Evolutionary conservation across 2,329 filamentous ascomycete species (phyloP), one percentile per base, ranked within the genome.

Genomic region (Alternaria ventricosa): DNA sequence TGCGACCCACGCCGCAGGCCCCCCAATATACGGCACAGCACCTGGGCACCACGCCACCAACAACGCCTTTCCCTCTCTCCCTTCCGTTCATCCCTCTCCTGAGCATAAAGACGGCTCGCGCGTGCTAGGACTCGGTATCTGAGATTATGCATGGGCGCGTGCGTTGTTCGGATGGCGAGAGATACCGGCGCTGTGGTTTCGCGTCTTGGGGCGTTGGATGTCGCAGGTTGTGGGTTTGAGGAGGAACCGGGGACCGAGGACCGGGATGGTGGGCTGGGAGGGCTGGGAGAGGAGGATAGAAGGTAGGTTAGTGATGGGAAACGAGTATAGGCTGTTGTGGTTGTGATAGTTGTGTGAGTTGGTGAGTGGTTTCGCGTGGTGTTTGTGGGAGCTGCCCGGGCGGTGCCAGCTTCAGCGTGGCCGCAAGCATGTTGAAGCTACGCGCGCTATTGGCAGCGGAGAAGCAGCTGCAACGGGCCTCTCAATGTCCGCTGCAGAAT

Each of bases 121-220:
- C 27, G 5, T 53, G 49, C 18, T 53, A 5, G 49, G 15, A 11
- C 30, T 36, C 30, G 28, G 49, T 13, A 53, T 10, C 22, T 53
- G 20, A 22, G 28, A 15, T 53, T 53, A 53, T 53, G 49, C 49
- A 53, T n/a, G 3, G 20, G 49, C 20, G 20, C 30, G 30, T 36
- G 49, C 20, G 30, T 53, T 8, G 15, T 23, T 23, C 30, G 49
- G 49, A 53, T 36, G 49, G 13, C 9, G 22, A 22, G 49, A 53
- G 18, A 33, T 53, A 36, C 49, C 49, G 49, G 28, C 30, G 49
- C 49, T 53, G 28, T 53, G 49, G 49, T 53, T 53, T 53, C 49
- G 49, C 30, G 49, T 53, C 30, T 36, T 53, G 49, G 49, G 49
- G 20, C 49, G 49, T 36, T 25, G 49, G 15, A 9, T 33, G 49